Evolutionary conservation across 2,329 filamentous ascomycete species (phyloP), one percentile per base, ranked within the genome.

Genomic region (Bipolaris cookei): DNA sequence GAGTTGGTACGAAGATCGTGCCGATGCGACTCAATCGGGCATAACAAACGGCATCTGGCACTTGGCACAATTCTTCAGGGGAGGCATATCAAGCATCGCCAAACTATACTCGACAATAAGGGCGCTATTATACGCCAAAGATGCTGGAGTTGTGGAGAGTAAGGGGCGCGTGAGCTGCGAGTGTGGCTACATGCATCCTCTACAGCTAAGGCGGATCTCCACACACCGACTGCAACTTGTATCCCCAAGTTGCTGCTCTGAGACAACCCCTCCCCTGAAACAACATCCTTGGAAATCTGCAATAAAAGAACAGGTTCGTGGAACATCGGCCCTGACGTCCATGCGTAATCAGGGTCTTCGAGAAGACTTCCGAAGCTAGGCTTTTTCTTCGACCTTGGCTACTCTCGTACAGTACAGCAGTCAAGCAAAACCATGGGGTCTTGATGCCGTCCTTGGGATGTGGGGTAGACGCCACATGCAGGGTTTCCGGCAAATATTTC

Each of bases 281-380:
- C 47, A 44, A 20, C 8, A 59, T 35, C 45, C 65, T 64, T 69
- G 68, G 49, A 23, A 58, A 46, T 35, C 46, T 58, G 53, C 49
- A 61, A 56, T 66, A 72, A 67, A 51, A 35, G 49, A 44, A 55
- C 54, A 62, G 63, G 66, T 68, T 70, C 55, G 45, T 64, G 68
- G 67, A 69, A 56, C 52, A 46, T 45, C 70, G 70, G 70, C 56
- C 69, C 68, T 69, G 46, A 53, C 45, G 56, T 54, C 68, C 64
- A 63, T 51, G 38, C 39, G 53, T 41, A 57, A 57, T 50, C 52
- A 62, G 58, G 54, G 61, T 56, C 56, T 68, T 70, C 67, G 65
- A 69, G 68, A 70, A 71, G 63, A 52, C 56, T 69, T 68, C 63
- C 59, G 37, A 50, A 51, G 35, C 25, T 39, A 65, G 64, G 63